A percentile compares a stretch with the other conserved stretches of the same genome.
Conservation (phyloP, 2,329 filamentous ascomycete species). For the Clonostachys sp. region DNA sequence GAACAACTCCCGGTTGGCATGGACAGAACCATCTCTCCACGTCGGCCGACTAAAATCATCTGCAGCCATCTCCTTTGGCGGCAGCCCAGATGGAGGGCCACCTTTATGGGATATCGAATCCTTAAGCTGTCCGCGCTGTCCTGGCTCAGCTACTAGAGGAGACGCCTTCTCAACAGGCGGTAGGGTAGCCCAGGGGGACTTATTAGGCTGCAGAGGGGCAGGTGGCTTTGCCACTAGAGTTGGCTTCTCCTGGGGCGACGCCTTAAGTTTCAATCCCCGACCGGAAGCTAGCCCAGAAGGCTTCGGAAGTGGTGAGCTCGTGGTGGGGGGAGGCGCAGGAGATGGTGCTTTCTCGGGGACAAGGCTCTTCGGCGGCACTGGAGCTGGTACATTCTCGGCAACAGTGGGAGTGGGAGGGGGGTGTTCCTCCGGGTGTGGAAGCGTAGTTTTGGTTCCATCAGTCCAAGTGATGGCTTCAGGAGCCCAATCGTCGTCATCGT, state of each 20-base stretch:
- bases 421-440: constrained; percentile 57
- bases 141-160: constrained; percentile 57
- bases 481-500: constrained; percentile 84
- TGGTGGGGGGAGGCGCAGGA: constrained; percentile 26
- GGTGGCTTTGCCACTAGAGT: constrained; percentile 70
- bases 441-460: constrained; percentile 77
- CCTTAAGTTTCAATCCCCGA: constrained; percentile 62
- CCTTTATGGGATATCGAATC: constrained; percentile 54
- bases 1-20: constrained; percentile 72
- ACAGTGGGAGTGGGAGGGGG: constrained; percentile 9
- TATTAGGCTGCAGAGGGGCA: constrained; percentile 63
- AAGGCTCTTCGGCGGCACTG: constrained; percentile 16
- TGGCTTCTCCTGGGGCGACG: constrained; percentile 61
- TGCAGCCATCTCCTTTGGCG: constrained; percentile 76
- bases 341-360: constrained; percentile 37
- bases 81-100: constrained; percentile 33
- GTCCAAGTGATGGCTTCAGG: constrained; percentile 85
- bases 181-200: constrained; percentile 87
- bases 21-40: constrained; percentile 67
- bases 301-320: constrained; percentile 33
- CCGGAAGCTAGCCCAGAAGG: constrained; percentile 43
- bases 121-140: constrained; percentile 43
- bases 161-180: constrained; percentile 81
- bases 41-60: constrained; percentile 86
- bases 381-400: constrained; percentile 3